Conservation (phyloP, 805 yeast species). For the Torulaspora quercuum region DNA sequence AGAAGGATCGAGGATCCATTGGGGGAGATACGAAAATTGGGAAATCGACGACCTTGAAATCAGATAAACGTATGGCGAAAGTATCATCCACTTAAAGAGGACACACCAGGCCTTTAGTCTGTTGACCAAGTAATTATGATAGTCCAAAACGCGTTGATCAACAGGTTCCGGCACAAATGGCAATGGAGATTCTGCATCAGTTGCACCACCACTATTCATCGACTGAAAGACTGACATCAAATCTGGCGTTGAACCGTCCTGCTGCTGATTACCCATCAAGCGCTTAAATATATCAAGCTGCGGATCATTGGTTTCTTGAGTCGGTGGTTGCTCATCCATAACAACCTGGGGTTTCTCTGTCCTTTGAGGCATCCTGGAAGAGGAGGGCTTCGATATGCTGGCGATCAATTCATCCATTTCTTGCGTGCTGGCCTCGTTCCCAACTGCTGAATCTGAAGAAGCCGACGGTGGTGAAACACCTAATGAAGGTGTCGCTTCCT, state of each 20-base stretch:
- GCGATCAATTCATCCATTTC: constrained; percentile 24
- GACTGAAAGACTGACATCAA: constrained; percentile 12
- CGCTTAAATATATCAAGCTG: constrained; percentile 31
- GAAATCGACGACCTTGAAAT: constrained; percentile 18
- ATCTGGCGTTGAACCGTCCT: constrained; percentile 13
- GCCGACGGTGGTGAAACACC: constrained; percentile 2
- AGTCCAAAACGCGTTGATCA: constrained; percentile 26
- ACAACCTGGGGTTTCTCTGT: background rate
- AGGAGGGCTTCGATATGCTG: constrained; percentile 14
- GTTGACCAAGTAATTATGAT: constrained; percentile 31
- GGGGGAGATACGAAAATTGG: constrained; percentile 3
- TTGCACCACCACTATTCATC: constrained; percentile 9
- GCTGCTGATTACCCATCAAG: constrained; percentile 26
- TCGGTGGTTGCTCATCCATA: background rate
- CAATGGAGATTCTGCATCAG: constrained; percentile 9
- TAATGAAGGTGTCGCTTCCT: background rate
- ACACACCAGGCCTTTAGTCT: constrained; percentile 32
- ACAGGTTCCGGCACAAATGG: constrained; percentile 19
- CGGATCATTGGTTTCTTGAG: constrained; percentile 11
- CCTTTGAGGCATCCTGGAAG: constrained; percentile 6
- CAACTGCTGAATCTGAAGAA: constrained; percentile 5
- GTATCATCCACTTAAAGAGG: constrained; percentile 33
- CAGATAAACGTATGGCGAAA: constrained; percentile 33
- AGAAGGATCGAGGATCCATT: constrained; percentile 23
- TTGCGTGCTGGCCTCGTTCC: constrained; percentile 12